phyloP scores from a whole-genome alignment of 2,329 filamentous ascomycete genomes.

The Chaetomiaceae sp. region DNA sequence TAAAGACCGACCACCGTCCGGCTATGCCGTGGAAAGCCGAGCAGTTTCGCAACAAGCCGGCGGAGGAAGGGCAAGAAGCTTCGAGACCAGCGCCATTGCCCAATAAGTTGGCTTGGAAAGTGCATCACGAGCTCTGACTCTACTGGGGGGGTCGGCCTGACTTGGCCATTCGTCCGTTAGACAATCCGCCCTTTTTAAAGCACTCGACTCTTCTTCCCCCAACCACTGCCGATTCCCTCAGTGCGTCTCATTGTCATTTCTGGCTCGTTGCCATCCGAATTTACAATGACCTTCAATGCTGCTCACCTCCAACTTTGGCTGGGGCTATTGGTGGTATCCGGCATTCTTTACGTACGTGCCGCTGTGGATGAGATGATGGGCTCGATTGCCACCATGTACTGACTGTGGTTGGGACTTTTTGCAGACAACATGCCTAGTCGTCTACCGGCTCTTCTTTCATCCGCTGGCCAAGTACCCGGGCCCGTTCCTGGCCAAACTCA shows the following conservation, averaged over 20 bases:
- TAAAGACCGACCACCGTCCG: conserved; percentile 1
- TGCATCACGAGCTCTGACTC: background rate
- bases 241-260: background rate
- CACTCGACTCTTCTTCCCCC: background rate
- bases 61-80: conserved; percentile 3
- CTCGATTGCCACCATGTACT: background rate
- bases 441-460: conserved; percentile 60
- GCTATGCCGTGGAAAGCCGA: conserved; percentile 28
- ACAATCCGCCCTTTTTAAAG: conserved; percentile 2
- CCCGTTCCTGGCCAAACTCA: conserved; percentile 58
- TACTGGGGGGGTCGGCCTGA: background rate
- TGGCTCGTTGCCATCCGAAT: background rate
- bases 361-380: background rate
- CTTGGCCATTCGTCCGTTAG: background rate
- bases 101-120: background rate
- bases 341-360: conserved; percentile 40
- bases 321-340: conserved; percentile 35
- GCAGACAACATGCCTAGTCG: conserved; percentile 39
- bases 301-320: conserved; percentile 40
- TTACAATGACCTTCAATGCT: conserved; percentile 26
- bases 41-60: background rate
- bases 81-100: conserved; percentile 6
- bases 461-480: conserved; percentile 62
- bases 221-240: background rate
- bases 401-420: background rate